Evolutionary conservation across 1,139 yeast species (phyloP).

Genomic region (Taphrina wiesneri): DNA sequence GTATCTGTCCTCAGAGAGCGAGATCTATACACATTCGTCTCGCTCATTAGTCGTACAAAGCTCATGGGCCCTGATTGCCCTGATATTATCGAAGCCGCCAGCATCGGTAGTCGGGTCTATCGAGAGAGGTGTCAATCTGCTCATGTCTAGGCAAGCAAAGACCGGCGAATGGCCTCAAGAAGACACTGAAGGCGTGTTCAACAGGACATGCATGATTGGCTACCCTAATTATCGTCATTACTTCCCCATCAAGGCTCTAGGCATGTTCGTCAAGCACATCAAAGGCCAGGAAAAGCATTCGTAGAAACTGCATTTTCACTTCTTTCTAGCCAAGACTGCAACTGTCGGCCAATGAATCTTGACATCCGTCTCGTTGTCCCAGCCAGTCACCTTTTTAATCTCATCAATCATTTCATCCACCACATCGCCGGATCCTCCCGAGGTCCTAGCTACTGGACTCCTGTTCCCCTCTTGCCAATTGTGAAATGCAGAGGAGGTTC

Average conservation of each 20-base stretch:
- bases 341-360: conserved; percentile 63
- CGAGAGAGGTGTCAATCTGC: conserved; percentile 56
- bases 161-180: conserved; percentile 89
- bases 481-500: conserved; percentile 72
- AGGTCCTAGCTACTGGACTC: conserved; percentile 38
- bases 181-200: conserved; percentile 92
- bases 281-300: background rate
- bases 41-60: conserved; percentile 82
- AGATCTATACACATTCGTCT: conserved; percentile 67
- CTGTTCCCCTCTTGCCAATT: conserved; percentile 56
- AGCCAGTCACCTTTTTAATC: conserved; percentile 49
- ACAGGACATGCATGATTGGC: conserved; percentile 83
- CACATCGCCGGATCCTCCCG: conserved; percentile 43
- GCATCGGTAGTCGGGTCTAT: conserved; percentile 55
- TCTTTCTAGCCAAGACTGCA: conserved; percentile 45
- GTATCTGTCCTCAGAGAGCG: conserved; percentile 48
- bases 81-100: conserved; percentile 80
- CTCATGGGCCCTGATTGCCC: conserved; percentile 86
- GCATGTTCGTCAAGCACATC: conserved; percentile 52
- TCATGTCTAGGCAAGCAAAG: conserved; percentile 66
- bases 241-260: conserved; percentile 90
- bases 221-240: conserved; percentile 90
- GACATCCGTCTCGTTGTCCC: conserved; percentile 53
- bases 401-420: conserved; percentile 51
- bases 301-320: background rate